These are phyloP conservation scores for Stygiomarasmius scandens DNA, from an alignment of 1,284 basidiomycete genomes.

Conservation along the genomic window DNA sequence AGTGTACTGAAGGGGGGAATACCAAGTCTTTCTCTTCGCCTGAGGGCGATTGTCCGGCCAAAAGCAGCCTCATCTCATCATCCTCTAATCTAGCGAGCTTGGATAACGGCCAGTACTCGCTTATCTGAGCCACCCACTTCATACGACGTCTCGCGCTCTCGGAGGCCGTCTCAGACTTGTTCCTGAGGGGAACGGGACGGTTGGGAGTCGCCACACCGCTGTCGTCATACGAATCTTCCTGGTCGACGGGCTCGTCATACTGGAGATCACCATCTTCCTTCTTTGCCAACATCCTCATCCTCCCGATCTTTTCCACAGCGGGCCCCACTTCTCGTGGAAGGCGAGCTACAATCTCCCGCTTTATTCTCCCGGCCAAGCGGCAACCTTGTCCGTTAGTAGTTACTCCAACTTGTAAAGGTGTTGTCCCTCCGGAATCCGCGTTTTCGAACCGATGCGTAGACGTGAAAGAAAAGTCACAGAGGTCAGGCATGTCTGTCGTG, in stretches of 20 bases:
- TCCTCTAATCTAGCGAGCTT: constrained; percentile 73
- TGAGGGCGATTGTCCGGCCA: constrained; percentile 45
- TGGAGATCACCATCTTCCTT: constrained; percentile 21
- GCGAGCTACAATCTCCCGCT: constrained; percentile 79
- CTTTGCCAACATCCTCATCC: constrained; percentile 69
- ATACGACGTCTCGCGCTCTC: constrained; percentile 68
- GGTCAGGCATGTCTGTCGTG: constrained; percentile 81
- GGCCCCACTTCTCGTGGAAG: constrained; percentile 77
- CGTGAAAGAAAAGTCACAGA: constrained; percentile 92
- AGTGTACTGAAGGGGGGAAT: constrained; percentile 28
- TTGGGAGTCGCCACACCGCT: constrained; percentile 71
- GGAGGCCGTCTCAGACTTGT: constrained; percentile 43
- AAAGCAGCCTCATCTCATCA: constrained; percentile 67
- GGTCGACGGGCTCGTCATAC: constrained; percentile 27
- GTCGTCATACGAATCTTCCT: constrained; percentile 59
- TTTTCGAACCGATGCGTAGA: constrained; percentile 83
- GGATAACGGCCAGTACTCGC: constrained; percentile 92
- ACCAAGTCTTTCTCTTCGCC: background rate
- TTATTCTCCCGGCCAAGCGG: constrained; percentile 79
- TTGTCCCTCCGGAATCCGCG: constrained; percentile 23
- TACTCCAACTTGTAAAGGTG: constrained; percentile 82
- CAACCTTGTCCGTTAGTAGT: constrained; percentile 95
- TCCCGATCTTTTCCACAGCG: constrained; percentile 80
- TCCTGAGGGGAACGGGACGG: constrained; percentile 67
- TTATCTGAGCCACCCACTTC: constrained; percentile 90